These are phyloP conservation scores for Penicillium sp. DNA, from an alignment of 2,329 filamentous ascomycete species.

Conservation along the genomic window DNA sequence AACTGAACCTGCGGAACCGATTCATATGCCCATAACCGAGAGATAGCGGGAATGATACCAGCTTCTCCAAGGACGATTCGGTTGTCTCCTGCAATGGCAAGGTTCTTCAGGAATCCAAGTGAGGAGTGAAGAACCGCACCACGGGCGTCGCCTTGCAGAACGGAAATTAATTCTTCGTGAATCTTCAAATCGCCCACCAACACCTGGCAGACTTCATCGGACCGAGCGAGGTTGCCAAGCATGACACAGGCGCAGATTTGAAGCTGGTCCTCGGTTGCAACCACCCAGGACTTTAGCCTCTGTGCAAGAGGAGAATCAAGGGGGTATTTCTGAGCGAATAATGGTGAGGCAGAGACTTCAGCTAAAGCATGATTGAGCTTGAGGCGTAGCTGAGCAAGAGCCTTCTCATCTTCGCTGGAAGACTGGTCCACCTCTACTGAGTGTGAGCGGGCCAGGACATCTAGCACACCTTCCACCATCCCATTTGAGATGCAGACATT, in stretches of 20 bases:
- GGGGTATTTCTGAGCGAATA: conserved; percentile 40
- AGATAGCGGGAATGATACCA: conserved; percentile 39
- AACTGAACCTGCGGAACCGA: conserved; percentile 46
- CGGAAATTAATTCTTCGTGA: conserved; percentile 40
- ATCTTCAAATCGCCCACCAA: conserved; percentile 42
- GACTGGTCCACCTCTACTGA: conserved; percentile 25
- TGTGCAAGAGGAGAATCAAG: conserved; percentile 37
- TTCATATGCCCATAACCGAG: conserved; percentile 41
- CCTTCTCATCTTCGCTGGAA: conserved; percentile 35
- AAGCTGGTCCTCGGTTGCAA: conserved; percentile 40
- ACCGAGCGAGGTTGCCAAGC: conserved; percentile 47
- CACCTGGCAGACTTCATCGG: conserved; percentile 40
- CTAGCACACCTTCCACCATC: conserved; percentile 34
- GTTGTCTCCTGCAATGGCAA: conserved; percentile 46
- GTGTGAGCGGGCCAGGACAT: conserved; percentile 33
- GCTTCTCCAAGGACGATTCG: conserved; percentile 37
- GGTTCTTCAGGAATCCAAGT: conserved; percentile 48
- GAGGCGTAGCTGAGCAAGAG: conserved; percentile 34
- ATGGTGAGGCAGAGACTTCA: conserved; percentile 39
- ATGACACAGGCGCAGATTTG: conserved; percentile 47
- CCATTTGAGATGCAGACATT: conserved; percentile 32
- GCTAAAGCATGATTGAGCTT: conserved; percentile 42
- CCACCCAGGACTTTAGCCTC: conserved; percentile 41
- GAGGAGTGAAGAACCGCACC: conserved; percentile 44
- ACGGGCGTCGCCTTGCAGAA: conserved; percentile 39